These are phyloP conservation scores for Paratrypanosoma confusum DNA, from an alignment of 208 protist genomes.

Conservation along the genomic window DNA sequence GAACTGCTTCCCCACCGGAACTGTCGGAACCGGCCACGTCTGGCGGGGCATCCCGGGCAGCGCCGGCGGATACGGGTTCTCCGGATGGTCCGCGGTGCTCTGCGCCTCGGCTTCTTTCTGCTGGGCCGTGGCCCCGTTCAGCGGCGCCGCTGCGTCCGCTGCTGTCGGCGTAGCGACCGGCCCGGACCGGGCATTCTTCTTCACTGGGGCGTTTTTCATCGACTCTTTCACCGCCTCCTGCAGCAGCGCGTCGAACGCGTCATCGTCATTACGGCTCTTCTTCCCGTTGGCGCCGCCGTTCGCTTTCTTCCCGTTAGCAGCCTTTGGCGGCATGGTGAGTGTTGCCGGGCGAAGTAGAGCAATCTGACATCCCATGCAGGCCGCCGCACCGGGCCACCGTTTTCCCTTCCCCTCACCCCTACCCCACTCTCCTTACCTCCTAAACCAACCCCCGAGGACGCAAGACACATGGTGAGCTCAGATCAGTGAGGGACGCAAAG, in stretches of 20 bases:
- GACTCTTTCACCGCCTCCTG: conserved; percentile 47
- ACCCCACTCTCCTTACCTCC: no score
- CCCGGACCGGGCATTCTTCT: conserved; percentile 23
- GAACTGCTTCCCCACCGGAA: conserved; percentile 85
- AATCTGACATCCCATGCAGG: no score
- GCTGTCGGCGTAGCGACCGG: background rate
- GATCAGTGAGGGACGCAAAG: no score
- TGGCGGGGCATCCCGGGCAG: conserved; percentile 42
- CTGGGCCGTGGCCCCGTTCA: conserved; percentile 6
- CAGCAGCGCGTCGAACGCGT: conserved; percentile 70
- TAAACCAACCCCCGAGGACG: no score
- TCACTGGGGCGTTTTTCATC: conserved; percentile 11
- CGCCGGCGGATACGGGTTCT: conserved; percentile 63
- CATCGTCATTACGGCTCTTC: conserved; percentile 28
- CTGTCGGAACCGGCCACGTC: conserved; percentile 89
- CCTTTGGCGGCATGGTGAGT: conserved; percentile 33
- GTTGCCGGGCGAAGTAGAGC: background rate
- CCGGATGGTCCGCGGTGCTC: conserved; percentile 59
- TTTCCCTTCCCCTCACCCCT: no score
- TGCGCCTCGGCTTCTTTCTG: conserved; percentile 29
- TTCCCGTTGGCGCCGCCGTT: conserved; percentile 17
- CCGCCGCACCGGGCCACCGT: no score
- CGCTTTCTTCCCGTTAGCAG: conserved; percentile 8
- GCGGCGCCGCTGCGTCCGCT: background rate
- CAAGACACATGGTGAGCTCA: no score